Base-by-base conservation (phyloP, 495 filamentous ascomycete species). In the Daldinia loculata region DNA sequence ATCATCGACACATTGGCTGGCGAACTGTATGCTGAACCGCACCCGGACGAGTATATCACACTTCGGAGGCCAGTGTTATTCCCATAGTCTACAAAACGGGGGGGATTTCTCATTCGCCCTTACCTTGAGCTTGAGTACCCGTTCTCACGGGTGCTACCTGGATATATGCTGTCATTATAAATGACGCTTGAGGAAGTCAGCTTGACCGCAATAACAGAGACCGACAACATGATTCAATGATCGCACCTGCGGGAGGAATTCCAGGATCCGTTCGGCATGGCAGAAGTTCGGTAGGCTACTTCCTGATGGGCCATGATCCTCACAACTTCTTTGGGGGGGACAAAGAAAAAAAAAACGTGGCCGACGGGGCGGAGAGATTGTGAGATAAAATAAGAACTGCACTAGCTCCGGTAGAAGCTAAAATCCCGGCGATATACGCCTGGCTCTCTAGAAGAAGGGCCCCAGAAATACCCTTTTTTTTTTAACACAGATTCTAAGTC, bases 61-160 rank as follows among this genome's bases (percentile, higher is more conserved):
- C 83, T 84, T 83, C 59, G 72, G 56, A 68, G 66, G 63, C 68
- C 60, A 66, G 62, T 72, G 81, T 83, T 83, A 84, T 79, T 84
- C 73, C 79, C 64, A 56, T 75, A 70, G 75, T 64, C 52, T 52
- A 75, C 76, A 69, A 61, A 71, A 77, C 58, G 52, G 61, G 60
- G 69, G 69, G 72, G 64, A 61, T 63, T 67, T 66, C 56, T 65
- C 53, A 50, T 69, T 58, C 39, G 72, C 67, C 80, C 83, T 84
- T 84, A 84, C 83, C 83, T 84, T 55, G 83, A 79, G 48, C 79
- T 78, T 71, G 79, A 81, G 69, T 77, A 81, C 66, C 75, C 76
- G 66, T 68, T 75, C 59, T 78, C 80, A 53, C 71, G 66, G 56
- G 56, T 36, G 64, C 55, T 69, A 62, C 69, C 74, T 51, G 63